Evolutionary conservation across 306 rosid species (phyloP), one percentile per base, ranked within the genome.

Genomic region (Lathyrus oleraceus): DNA sequence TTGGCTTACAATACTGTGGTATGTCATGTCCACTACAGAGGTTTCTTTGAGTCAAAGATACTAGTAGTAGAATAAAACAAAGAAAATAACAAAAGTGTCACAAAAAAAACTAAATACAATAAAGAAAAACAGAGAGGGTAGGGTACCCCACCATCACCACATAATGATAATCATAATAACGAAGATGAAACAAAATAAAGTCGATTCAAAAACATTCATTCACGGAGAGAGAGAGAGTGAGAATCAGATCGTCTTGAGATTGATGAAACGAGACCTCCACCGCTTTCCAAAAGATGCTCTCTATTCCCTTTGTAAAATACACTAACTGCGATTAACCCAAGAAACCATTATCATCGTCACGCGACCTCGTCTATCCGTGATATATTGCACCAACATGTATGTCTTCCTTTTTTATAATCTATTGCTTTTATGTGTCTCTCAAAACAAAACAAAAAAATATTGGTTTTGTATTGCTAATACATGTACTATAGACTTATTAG

Each of bases 201-300:
- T 19, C 11, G 74, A 70, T 70, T 70, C 43, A 70, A 70, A 68
- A 70, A 70, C 65, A 70, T 70, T 56, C 63, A 53, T 69, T 53
- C 56, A 56, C 56, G 53, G 65, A 70, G 54, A 56, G 42, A 7
- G 54, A 56, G 42, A 4, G 17, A 36, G 52, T 4, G 49, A 56
- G 65, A 56, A 70, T 70, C 74, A 70, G 65, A 70, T 56, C 54
- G 65, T 56, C 15, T 70, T 8, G 74, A 70, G 74, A 70, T 87
- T 87, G 91, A 73, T 75, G 88, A 79, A 85, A 82, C 82, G 77
- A 82, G 92, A 86, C 86, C 88, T 84, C 91, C 90, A 84, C 91
- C 88, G 86, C 95, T 90, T 86, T 90, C 83, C 94, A 90, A 90
- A 86, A 90, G 95, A 90, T 85, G 86, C 89, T 71, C 96, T 84